These are phyloP conservation scores for Venturia pyrina DNA, from an alignment of 2,329 filamentous ascomycete genomes.

Conservation along the genomic window DNA sequence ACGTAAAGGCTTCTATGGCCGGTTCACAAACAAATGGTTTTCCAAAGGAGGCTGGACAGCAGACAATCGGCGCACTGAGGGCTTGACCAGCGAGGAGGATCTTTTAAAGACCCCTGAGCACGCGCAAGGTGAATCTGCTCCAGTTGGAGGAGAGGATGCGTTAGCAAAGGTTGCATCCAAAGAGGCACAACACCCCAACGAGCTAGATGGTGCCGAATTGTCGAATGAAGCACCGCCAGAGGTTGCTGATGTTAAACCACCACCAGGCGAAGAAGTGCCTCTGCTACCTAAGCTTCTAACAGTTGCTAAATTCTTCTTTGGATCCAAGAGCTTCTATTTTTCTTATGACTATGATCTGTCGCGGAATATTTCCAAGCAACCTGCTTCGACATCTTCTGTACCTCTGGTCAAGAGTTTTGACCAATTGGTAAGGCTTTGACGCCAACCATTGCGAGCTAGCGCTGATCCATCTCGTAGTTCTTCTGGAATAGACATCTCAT, in stretches of 20 bases:
- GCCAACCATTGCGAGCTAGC: not conserved
- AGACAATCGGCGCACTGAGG: constrained; percentile 59
- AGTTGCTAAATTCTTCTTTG: constrained; percentile 76
- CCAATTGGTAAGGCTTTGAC: constrained; percentile 38
- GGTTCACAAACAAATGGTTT: constrained; percentile 88
- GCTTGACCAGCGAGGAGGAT: constrained; percentile 48
- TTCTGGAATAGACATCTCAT: constrained; percentile 86
- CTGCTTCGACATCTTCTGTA: constrained; percentile 32
- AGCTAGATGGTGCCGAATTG: constrained; percentile 5
- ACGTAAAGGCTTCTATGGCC: constrained; percentile 71
- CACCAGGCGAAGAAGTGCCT: constrained; percentile 15
- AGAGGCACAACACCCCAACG: constrained; percentile 1
- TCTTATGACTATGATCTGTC: constrained; percentile 94
- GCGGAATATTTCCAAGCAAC: constrained; percentile 42
- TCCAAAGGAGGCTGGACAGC: constrained; percentile 72
- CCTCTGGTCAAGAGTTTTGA: constrained; percentile 67
- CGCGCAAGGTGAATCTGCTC: constrained; percentile 24
- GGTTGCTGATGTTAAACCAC: not conserved
- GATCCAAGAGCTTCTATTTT: constrained; percentile 79
- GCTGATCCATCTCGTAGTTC: constrained; percentile 38
- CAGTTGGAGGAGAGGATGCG: constrained; percentile 22
- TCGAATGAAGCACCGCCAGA: constrained; percentile 4
- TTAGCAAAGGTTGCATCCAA: constrained; percentile 2
- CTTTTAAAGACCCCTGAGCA: constrained; percentile 21
- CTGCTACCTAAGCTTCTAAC: constrained; percentile 76